Conservation (phyloP, 1,284 basidiomycete species). For the Leccinum fuscescens region DNA sequence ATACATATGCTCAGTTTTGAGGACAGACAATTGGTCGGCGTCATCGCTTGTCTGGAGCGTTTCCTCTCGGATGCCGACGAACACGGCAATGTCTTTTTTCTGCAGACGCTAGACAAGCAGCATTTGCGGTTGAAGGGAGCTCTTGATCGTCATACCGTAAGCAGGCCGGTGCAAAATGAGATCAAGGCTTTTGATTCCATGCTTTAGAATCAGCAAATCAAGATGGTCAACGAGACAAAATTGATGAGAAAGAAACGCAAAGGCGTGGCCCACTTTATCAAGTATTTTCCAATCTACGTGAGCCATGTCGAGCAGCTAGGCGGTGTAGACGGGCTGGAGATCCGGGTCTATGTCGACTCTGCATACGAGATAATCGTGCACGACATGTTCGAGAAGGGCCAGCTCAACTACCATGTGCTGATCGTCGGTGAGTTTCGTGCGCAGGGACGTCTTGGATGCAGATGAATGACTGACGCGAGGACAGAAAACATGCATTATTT, state of each 20-base stretch:
- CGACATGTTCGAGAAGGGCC: constrained; percentile 93
- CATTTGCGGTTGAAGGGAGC: constrained; percentile 70
- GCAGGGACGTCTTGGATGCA: background rate
- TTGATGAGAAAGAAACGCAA: constrained; percentile 88
- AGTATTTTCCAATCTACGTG: constrained; percentile 89
- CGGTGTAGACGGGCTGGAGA: constrained; percentile 72
- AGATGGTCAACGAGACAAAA: constrained; percentile 88
- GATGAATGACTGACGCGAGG: constrained; percentile 4
- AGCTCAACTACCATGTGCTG: constrained; percentile 94
- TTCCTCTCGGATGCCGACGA: constrained; percentile 79
- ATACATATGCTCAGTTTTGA: background rate
- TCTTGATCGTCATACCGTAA: constrained; percentile 79
- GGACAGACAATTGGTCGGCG: constrained; percentile 80
- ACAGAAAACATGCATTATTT: constrained; percentile 97
- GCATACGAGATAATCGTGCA: constrained; percentile 88
- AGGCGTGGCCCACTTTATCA: constrained; percentile 92
- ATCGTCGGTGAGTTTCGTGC: constrained; percentile 74
- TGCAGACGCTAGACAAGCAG: constrained; percentile 77
- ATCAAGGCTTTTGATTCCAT: constrained; percentile 7
- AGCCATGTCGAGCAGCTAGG: constrained; percentile 85
- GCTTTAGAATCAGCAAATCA: constrained; percentile 79
- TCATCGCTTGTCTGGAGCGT: constrained; percentile 80
- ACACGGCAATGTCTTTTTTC: constrained; percentile 72
- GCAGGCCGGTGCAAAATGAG: constrained; percentile 28
- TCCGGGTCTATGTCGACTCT: constrained; percentile 75